Evolutionary conservation across 164 flowering plant genomes (phyloP).

Genomic region (Houttuynia cordata): DNA sequence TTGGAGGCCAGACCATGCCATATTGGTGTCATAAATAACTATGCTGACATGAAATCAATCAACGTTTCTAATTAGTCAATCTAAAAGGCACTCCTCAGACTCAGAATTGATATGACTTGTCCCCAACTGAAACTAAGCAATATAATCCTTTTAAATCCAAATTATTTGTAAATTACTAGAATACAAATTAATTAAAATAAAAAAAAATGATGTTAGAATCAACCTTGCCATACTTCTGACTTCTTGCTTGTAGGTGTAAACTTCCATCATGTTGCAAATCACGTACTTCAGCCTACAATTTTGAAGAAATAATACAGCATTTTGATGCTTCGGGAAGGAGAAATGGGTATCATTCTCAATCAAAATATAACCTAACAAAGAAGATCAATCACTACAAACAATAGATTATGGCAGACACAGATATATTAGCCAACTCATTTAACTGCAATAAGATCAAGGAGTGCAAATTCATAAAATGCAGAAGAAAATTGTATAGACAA

Average conservation of each 20-base stretch:
- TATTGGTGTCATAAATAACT: no score
- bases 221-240: slow-evolving; percentile 99
- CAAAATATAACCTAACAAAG: background rate
- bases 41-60: background rate
- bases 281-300: slow-evolving; percentile 86
- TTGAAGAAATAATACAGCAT: background rate
- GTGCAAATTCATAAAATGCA: no score
- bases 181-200: background rate
- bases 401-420: background rate
- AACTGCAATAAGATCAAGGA: background rate
- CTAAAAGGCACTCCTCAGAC: no score
- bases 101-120: background rate
- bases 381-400: background rate
- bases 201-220: background rate
- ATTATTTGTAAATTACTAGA: background rate
- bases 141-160: background rate
- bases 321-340: background rate
- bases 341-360: background rate
- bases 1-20: no score
- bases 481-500: no score
- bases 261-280: slow-evolving; percentile 83
- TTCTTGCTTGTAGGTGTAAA: slow-evolving; percentile 92
- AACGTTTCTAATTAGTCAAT: background rate
- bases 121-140: background rate
- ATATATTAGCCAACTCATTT: no score